phyloP scores from a whole-genome alignment of 805 yeast genomes.

The Cyberlindnera euphorbiae region DNA sequence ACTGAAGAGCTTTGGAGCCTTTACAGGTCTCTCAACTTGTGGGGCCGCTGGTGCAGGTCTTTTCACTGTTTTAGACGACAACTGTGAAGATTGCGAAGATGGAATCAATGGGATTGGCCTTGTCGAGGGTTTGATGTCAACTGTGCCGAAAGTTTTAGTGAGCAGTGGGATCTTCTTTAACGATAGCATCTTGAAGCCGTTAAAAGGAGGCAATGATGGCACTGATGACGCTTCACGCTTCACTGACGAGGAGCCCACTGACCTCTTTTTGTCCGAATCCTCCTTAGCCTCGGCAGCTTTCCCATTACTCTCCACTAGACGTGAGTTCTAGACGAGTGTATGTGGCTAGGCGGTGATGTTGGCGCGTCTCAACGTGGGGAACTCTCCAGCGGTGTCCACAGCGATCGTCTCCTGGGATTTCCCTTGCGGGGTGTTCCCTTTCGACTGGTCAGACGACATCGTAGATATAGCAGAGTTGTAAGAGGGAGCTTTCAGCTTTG shows the following conservation, averaged over 20 bases:
- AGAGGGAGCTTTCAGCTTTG: too few relatives aligned
- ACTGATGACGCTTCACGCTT: background rate
- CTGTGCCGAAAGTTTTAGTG: background rate
- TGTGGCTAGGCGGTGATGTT: constrained; percentile 7
- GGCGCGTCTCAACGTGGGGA: constrained; percentile 18
- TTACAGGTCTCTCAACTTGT: too few relatives aligned
- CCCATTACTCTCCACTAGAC: background rate
- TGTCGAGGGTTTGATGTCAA: too few relatives aligned
- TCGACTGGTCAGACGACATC: too few relatives aligned
- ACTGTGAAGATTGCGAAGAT: too few relatives aligned
- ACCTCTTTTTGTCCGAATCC: too few relatives aligned
- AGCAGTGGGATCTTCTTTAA: background rate
- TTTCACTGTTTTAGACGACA: background rate
- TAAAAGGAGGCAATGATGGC: background rate
- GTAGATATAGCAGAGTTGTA: too few relatives aligned
- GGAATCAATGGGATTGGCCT: too few relatives aligned
- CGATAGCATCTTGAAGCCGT: background rate
- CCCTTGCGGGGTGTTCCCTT: background rate
- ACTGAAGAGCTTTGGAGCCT: too few relatives aligned
- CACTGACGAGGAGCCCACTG: too few relatives aligned
- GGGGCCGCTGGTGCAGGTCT: background rate
- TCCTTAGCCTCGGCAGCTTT: too few relatives aligned
- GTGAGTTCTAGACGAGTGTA: constrained; percentile 7
- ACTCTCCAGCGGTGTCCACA: constrained; percentile 22
- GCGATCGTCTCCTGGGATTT: constrained; percentile 9